A percentile compares a stretch with the other conserved stretches of the same genome.
phyloP scores from a whole-genome alignment of 2,329 filamentous ascomycete species.

The Cytospora mali region DNA sequence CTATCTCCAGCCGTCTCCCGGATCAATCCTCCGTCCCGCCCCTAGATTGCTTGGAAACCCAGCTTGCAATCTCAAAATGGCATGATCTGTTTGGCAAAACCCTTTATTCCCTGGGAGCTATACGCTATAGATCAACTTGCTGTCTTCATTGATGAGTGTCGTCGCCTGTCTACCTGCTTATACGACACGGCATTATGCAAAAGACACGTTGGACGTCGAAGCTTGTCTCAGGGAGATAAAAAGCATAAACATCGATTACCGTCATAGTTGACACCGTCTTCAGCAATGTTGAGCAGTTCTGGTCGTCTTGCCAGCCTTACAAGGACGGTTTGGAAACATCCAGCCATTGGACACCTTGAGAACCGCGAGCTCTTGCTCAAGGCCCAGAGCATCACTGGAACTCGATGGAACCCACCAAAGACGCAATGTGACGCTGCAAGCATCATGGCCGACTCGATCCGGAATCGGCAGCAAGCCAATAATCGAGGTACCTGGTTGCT shows the following conservation, averaged over 20 bases:
- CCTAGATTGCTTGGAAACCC: not conserved
- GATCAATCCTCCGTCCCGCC: not conserved
- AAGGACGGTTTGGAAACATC: not conserved
- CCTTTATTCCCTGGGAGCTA: not conserved
- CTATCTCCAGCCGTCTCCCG: not conserved
- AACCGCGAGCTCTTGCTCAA: not conserved
- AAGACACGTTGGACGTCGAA: too few relatives aligned
- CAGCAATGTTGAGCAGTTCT: not conserved
- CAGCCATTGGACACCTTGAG: not conserved
- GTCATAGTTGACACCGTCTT: too few relatives aligned
- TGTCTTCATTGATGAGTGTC: too few relatives aligned
- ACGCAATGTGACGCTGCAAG: slow-evolving; percentile 1
- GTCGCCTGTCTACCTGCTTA: too few relatives aligned
- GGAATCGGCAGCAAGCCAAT: not conserved
- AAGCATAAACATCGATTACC: too few relatives aligned
- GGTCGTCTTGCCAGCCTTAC: not conserved
- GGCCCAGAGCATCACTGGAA: not conserved
- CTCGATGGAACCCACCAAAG: slow-evolving; percentile 8
- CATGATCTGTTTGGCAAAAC: not conserved
- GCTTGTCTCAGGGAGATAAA: too few relatives aligned
- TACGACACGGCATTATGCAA: too few relatives aligned
- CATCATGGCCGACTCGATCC: not conserved
- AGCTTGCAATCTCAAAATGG: not conserved
- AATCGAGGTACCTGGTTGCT: not conserved
- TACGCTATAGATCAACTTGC: not conserved